Conservation (phyloP, 2,329 filamentous ascomycete genomes). For the Hypoxylon sp. region DNA sequence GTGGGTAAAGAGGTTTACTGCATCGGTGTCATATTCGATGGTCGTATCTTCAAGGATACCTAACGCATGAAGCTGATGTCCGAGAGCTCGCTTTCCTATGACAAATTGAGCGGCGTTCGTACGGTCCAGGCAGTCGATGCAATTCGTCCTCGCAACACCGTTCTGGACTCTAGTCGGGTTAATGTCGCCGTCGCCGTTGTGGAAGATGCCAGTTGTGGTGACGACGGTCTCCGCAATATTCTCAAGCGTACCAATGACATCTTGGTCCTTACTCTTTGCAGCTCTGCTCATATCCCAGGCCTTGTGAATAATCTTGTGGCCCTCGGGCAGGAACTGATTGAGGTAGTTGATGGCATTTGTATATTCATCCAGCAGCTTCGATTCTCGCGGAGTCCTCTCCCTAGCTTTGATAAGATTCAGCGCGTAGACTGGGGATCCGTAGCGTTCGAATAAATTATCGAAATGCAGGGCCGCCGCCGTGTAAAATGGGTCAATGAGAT, state of each 20-base stretch:
- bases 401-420: constrained; percentile 91
- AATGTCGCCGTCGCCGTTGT: constrained; percentile 82
- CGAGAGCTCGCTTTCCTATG: constrained; percentile 92
- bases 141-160: constrained; percentile 93
- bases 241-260: constrained; percentile 94
- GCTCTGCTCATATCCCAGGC: constrained; percentile 99
- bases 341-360: constrained; percentile 89
- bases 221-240: constrained; percentile 90
- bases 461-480: constrained; percentile 94
- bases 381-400: constrained; percentile 90
- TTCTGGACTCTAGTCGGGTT: constrained; percentile 82
- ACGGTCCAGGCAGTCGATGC: constrained; percentile 96
- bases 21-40: constrained; percentile 94
- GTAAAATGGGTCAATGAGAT: constrained; percentile 96
- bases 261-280: constrained; percentile 89
- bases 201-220: constrained; percentile 90
- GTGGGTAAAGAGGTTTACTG: constrained; percentile 94
- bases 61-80: constrained; percentile 90
- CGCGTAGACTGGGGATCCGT: constrained; percentile 91
- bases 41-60: constrained; percentile 84
- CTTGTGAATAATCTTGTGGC: constrained; percentile 90
- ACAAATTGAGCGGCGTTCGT: constrained; percentile 99
- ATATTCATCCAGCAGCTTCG: constrained; percentile 89
- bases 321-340: constrained; percentile 88
- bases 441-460: constrained; percentile 91